Base-by-base conservation (phyloP, 441 rosid species). In the Sinapis alba region DNA sequence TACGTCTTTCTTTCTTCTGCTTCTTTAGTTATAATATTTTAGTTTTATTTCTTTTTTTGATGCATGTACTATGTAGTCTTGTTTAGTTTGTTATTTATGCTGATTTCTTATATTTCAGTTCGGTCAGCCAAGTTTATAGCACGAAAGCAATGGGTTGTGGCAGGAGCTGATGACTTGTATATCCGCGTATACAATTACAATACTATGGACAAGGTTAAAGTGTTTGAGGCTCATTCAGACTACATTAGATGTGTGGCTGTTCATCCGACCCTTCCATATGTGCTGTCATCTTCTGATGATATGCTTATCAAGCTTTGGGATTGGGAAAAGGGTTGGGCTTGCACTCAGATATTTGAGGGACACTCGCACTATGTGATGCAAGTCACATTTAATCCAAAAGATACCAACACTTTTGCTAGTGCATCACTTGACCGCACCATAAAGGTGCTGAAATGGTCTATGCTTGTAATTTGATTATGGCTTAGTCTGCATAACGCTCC, bases 351-450 rank as follows among this genome's bases (percentile, higher is more conserved):
- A 20, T 93, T 93, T 60, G 90, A 90, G 82, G 98, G 96, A 16
- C 98, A 93, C 62, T 83, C 88, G 10, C 97, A 91, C 80, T 90
- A 91, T 80, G 97, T 93, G 68, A 93, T 93, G 97, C 93, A 93
- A 80, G 91, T 86, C 11, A 83, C 91, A 21, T 89, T 93, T 76
- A 88, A 89, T 73, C 97, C 96, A 23, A 86, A 86, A 71, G 93
- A 91, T 71, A 86, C 86, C 45, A 82, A 90, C 56, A 83, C 89
- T 30, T 91, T 88, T 78, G 96, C 96, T 15, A 91, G 92, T 69
- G 97, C 93, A 43, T 93, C 97, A 71, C 96, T 93, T 79, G 97
- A 91, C 86, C 86, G 90, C 54, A 90, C 92, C 41, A 72, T 85
- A 63, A 90, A 93, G 98, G 97, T 93, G 76, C 23, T n/a, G 26